Evolutionary conservation across 2,329 filamentous ascomycete species (phyloP).

Genomic region (Beauveria medogensis): DNA sequence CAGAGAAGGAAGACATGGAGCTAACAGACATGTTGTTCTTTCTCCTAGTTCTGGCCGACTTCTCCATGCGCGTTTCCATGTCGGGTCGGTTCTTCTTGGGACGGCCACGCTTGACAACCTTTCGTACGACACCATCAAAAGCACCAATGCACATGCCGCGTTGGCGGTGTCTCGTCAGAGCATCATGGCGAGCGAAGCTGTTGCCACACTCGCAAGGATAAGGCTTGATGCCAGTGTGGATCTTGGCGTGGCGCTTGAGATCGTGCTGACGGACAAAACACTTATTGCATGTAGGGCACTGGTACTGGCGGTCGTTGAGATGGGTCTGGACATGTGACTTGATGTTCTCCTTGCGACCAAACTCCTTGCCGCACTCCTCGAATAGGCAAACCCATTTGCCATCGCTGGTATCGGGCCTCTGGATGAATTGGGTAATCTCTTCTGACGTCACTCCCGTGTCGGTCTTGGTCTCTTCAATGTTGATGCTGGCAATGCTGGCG

Average conservation of each 20-base stretch:
- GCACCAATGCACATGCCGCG: constrained; percentile 94
- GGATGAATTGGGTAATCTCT: constrained; percentile 70
- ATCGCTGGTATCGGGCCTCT: constrained; percentile 62
- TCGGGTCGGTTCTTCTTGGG: constrained; percentile 55
- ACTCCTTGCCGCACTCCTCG: constrained; percentile 75
- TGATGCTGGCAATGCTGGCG: constrained; percentile 53
- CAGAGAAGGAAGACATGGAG: constrained; percentile 47
- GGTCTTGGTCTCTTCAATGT: constrained; percentile 57
- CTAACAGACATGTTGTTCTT: constrained; percentile 45
- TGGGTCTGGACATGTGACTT: constrained; percentile 98
- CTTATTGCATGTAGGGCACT: constrained; percentile 87
- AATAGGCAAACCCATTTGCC: constrained; percentile 74
- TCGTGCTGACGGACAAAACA: constrained; percentile 97
- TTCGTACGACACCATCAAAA: constrained; percentile 67
- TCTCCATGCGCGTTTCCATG: constrained; percentile 47
- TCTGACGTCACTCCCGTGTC: constrained; percentile 83
- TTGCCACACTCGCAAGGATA: constrained; percentile 93
- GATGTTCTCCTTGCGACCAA: constrained; percentile 98
- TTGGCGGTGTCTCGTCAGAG: constrained; percentile 86
- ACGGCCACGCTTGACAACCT: constrained; percentile 54
- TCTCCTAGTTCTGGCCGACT: constrained; percentile 44
- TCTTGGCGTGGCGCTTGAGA: constrained; percentile 93
- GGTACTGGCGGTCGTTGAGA: constrained; percentile 89
- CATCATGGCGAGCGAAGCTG: constrained; percentile 90
- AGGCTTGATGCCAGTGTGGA: constrained; percentile 91